Percentiles rank a stretch among this genome's conserved stretches.
Conservation (phyloP, 164 flowering plant species). For the Nymphaea colorata region DNA sequence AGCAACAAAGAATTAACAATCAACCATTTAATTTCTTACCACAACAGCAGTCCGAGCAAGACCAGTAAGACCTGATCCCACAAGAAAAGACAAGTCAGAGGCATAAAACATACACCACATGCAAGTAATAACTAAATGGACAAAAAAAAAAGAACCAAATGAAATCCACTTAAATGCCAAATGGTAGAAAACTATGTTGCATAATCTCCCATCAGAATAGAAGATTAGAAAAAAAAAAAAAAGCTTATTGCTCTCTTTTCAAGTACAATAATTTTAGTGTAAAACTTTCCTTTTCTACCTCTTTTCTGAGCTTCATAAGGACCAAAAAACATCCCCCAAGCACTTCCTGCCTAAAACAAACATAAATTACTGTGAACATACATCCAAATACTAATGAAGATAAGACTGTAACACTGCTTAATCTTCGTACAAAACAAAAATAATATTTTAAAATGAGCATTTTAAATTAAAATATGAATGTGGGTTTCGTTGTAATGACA, state of each 20-base stretch:
- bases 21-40: slow-evolving; percentile 17
- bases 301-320: slow-evolving; percentile 40
- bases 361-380: slow-evolving; percentile 1
- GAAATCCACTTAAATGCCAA: neutral
- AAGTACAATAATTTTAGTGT: neutral
- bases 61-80: slow-evolving; percentile 39
- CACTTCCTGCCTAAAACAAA: slow-evolving; percentile 55
- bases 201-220: too few species aligned
- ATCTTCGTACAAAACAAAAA: too few species aligned
- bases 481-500: too few species aligned
- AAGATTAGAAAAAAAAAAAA: too few species aligned
- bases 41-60: slow-evolving; percentile 35
- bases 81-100: neutral
- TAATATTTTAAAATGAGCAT: too few species aligned
- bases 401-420: too few species aligned
- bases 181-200: too few species aligned
- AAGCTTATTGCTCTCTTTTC: neutral
- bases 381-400: neutral
- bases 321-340: slow-evolving; percentile 57
- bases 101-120: neutral
- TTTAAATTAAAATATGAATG: too few species aligned
- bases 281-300: slow-evolving; percentile 22
- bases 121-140: neutral
- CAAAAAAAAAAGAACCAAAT: neutral
- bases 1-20: neutral